Evolutionary conservation across 164 flowering plant genomes (phyloP).

Genomic region (Sedum album): DNA sequence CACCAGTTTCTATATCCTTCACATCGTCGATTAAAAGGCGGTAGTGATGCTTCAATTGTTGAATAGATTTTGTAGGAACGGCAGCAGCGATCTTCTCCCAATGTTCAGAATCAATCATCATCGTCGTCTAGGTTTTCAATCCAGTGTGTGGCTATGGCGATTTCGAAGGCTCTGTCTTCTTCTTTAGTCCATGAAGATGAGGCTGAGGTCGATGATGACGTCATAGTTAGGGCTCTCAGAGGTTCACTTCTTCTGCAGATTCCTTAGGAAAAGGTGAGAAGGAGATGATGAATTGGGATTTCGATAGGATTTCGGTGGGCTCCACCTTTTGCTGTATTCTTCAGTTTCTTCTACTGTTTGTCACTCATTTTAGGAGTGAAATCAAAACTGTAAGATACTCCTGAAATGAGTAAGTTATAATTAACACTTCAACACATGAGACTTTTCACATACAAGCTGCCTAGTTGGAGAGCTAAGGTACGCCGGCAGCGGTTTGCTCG

Average conservation of each 20-base stretch:
- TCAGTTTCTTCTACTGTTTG: no score
- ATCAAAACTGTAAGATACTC: no score
- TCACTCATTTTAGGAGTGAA: no score
- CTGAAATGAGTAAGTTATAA: no score
- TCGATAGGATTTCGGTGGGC: no score
- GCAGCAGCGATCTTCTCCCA: slow-evolving; percentile 57
- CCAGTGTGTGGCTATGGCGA: slow-evolving; percentile 52
- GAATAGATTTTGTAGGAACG: slow-evolving; percentile 48
- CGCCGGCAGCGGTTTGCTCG: no score
- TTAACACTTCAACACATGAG: no score
- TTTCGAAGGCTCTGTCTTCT: slow-evolving; percentile 73
- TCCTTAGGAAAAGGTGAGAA: background rate
- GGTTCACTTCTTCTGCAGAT: background rate
- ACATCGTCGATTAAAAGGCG: slow-evolving; percentile 54
- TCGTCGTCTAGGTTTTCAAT: slow-evolving; percentile 2
- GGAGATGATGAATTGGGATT: background rate
- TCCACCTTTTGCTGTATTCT: no score
- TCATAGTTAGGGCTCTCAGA: background rate
- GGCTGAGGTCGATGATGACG: slow-evolving; percentile 11
- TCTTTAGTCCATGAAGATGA: slow-evolving; percentile 56
- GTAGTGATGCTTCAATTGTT: slow-evolving; percentile 53
- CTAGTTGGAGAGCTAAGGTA: no score
- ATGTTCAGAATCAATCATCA: slow-evolving; percentile 7
- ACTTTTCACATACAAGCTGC: no score
- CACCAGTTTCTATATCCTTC: slow-evolving; percentile 60